phyloP scores from a whole-genome alignment of 179 eudicot species.

The Drosera spatulata region DNA sequence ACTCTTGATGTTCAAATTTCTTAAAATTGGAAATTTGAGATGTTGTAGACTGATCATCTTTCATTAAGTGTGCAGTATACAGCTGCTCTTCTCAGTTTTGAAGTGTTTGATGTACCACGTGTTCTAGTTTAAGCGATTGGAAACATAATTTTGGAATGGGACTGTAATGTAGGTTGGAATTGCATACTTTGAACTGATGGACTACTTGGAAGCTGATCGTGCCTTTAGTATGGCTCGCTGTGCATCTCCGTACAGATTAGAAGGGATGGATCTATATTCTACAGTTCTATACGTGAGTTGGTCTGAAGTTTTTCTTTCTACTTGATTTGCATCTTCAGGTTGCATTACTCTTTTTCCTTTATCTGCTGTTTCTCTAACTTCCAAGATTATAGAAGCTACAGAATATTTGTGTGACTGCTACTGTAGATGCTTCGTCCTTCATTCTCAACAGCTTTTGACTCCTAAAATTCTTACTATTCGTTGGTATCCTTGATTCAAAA shows the following conservation, averaged over 20 bases:
- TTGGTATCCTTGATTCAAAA: too few relatives aligned
- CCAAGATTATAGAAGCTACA: too few relatives aligned
- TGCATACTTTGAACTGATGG: slow-evolving; percentile 85
- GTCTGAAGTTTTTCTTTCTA: not conserved
- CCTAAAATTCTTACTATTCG: too few relatives aligned
- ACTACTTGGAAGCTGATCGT: slow-evolving; percentile 92
- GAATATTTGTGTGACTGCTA: too few relatives aligned
- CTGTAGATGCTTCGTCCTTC: too few relatives aligned
- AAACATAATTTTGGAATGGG: not conserved
- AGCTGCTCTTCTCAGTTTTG: too few relatives aligned
- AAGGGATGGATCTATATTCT: slow-evolving; percentile 96
- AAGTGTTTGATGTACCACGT: too few relatives aligned
- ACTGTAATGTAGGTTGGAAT: slow-evolving; percentile 67
- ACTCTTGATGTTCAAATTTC: not conserved
- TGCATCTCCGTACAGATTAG: slow-evolving; percentile 84
- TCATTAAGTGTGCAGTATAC: too few relatives aligned
- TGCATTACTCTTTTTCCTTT: not conserved
- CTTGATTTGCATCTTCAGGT: not conserved
- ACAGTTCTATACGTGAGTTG: slow-evolving; percentile 86
- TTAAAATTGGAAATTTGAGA: not conserved
- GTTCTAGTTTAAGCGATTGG: not conserved
- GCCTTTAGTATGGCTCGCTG: slow-evolving; percentile 89
- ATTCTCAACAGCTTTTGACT: too few relatives aligned
- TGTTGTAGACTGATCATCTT: too few relatives aligned
- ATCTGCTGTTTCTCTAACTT: too few relatives aligned